phyloP scores from a whole-genome alignment of 1,284 basidiomycete genomes.

The Malassezia sp. region DNA sequence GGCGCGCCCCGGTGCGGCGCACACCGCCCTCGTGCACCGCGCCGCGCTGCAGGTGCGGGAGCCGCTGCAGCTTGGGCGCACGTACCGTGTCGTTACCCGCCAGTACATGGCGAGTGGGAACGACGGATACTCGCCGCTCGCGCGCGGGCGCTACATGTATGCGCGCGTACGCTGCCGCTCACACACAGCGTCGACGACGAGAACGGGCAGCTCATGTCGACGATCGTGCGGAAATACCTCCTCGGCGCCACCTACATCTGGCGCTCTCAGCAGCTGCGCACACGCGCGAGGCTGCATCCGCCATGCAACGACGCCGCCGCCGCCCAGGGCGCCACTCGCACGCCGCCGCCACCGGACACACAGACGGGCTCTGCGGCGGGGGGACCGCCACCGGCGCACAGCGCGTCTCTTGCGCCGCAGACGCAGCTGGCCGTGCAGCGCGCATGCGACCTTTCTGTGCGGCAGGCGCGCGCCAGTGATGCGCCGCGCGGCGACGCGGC shows the following conservation, averaged over 20 bases:
- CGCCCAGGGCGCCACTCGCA: conserved; percentile 17
- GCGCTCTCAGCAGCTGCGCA: conserved; percentile 28
- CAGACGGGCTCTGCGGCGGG: neutral
- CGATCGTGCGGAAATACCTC: conserved; percentile 71
- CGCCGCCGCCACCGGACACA: neutral
- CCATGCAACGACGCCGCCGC: conserved; percentile 14
- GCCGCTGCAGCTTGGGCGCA: conserved; percentile 23
- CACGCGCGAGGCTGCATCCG: too few species aligned
- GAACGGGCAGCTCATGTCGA: conserved; percentile 66
- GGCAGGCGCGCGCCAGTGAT: neutral
- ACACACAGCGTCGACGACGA: conserved; percentile 79
- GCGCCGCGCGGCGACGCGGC: neutral
- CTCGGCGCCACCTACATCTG: conserved; percentile 52
- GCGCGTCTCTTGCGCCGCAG: neutral
- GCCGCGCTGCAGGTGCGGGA: conserved; percentile 18
- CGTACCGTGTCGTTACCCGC: conserved; percentile 64
- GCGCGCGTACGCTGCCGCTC: too few species aligned
- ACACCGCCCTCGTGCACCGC: conserved; percentile 25
- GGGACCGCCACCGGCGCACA: neutral
- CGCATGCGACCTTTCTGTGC: neutral
- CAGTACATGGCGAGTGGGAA: conserved; percentile 60
- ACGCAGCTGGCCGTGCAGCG: conserved; percentile 8
- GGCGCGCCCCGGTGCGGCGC: too few species aligned
- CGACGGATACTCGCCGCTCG: conserved; percentile 67
- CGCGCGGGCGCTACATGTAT: conserved; percentile 59